These are phyloP conservation scores for Candida boleticola DNA, from an alignment of 805 yeast genomes.

Conservation along the genomic window DNA sequence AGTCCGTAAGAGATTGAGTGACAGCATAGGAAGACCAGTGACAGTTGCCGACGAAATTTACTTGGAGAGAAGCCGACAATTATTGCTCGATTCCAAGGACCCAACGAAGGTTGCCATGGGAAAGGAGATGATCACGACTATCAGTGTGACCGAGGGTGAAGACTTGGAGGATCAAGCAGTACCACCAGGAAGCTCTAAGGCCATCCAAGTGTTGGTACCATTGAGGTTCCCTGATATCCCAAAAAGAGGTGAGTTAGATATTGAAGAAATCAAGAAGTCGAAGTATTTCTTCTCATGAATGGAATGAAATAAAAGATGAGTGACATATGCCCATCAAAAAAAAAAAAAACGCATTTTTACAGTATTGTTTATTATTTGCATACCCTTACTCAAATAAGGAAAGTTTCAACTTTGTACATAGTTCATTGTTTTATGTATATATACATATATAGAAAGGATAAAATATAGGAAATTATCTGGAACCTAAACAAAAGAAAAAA, in stretches of 20 bases:
- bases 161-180: constrained; percentile 24
- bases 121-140: constrained; percentile 61
- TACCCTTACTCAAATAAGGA: neutral
- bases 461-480: neutral
- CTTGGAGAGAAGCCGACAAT: constrained; percentile 64
- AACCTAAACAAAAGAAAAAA: neutral
- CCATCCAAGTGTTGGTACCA: constrained; percentile 58
- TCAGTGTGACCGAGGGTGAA: constrained; percentile 49
- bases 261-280: constrained; percentile 65
- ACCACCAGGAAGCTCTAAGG: constrained; percentile 18
- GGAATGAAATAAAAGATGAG: neutral
- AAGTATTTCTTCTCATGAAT: constrained; percentile 65
- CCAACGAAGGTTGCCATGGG: constrained; percentile 51
- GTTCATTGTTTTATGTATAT: neutral
- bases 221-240: constrained; percentile 72
- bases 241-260: constrained; percentile 80
- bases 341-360: neutral
- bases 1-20: constrained; percentile 43
- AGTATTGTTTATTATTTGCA: neutral
- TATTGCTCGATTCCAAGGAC: constrained; percentile 51
- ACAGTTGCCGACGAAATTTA: constrained; percentile 72
- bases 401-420: neutral
- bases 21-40: constrained; percentile 44
- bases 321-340: too few species aligned
- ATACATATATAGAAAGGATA: neutral